Percentiles rank a stretch among this genome's conserved stretches.
Evolutionary conservation across 2,329 filamentous ascomycete genomes (phyloP).

Genomic region (Colletotrichum sidae): DNA sequence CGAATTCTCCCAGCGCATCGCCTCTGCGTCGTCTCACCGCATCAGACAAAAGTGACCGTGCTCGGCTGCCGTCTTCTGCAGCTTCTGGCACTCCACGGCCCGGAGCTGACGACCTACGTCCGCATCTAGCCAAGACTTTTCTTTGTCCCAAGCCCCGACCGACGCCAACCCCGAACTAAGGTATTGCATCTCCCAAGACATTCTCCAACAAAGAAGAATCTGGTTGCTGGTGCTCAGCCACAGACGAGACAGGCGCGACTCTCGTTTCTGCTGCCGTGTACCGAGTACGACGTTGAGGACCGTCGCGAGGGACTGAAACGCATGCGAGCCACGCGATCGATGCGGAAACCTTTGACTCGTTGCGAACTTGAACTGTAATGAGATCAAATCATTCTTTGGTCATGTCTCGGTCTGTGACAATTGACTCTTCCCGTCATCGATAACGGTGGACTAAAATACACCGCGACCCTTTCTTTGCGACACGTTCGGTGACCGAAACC

Average conservation of each 20-base stretch:
- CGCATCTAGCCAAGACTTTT: constrained; percentile 10
- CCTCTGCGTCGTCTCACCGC: constrained; percentile 5
- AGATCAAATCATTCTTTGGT: no score
- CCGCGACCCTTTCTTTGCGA: no score
- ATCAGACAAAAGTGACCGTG: constrained; percentile 8
- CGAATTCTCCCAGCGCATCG: neutral
- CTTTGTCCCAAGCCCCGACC: constrained; percentile 16
- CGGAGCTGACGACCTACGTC: constrained; percentile 10
- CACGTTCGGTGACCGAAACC: no score
- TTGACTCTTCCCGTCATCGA: no score
- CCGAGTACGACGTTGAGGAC: no score
- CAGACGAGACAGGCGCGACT: neutral
- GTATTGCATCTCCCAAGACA: constrained; percentile 13
- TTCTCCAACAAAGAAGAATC: neutral
- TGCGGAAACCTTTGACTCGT: no score
- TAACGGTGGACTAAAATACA: no score
- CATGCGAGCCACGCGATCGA: no score
- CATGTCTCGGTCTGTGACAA: no score
- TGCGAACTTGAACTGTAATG: no score
- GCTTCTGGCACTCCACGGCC: neutral
- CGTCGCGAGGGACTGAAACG: no score
- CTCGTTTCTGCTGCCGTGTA: no score
- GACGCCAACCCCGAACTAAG: constrained; percentile 22
- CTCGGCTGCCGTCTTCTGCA: constrained; percentile 1
- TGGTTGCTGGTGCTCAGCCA: constrained; percentile 12